Conservation (phyloP, 345 rosid genomes). For the Noccaea bulbosa region DNA sequence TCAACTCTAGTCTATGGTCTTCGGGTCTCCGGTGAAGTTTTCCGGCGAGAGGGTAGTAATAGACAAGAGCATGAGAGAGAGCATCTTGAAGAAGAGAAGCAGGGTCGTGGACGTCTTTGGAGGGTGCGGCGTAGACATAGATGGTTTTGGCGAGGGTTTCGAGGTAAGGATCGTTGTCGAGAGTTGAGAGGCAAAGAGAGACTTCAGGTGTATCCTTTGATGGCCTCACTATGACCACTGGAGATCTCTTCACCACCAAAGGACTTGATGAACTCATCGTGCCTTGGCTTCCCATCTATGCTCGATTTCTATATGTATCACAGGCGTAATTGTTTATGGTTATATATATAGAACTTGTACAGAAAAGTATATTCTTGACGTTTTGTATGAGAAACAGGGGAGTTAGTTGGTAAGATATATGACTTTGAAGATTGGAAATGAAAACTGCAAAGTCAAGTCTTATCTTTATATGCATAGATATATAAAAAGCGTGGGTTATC, state of each 20-base stretch:
- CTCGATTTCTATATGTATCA: constrained; percentile 4
- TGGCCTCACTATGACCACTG: constrained; percentile 50
- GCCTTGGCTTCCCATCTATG: constrained; percentile 33
- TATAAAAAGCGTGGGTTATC: constrained; percentile 30
- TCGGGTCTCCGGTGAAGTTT: constrained; percentile 50
- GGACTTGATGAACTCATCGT: constrained; percentile 35
- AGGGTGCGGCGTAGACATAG: constrained; percentile 44
- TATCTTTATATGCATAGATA: constrained; percentile 9
- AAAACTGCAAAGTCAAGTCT: constrained; percentile 44
- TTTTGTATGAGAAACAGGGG: neutral
- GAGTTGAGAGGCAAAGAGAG: constrained; percentile 57
- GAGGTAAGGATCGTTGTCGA: constrained; percentile 56
- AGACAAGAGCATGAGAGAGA: constrained; percentile 55
- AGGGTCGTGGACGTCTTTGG: constrained; percentile 36
- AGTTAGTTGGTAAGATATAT: constrained; percentile 43
- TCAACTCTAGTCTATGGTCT: constrained; percentile 50
- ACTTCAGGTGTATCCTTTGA: constrained; percentile 50
- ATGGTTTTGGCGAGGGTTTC: constrained; percentile 54
- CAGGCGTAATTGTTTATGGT: neutral
- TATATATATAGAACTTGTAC: constrained; percentile 18
- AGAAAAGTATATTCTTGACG: constrained; percentile 2
- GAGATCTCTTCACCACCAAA: constrained; percentile 38
- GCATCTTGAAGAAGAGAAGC: constrained; percentile 50
- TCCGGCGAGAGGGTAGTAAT: constrained; percentile 68
- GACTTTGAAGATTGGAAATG: constrained; percentile 41